Base-by-base conservation (phyloP, 2,329 filamentous ascomycete species). In the Exophiala sp. region DNA sequence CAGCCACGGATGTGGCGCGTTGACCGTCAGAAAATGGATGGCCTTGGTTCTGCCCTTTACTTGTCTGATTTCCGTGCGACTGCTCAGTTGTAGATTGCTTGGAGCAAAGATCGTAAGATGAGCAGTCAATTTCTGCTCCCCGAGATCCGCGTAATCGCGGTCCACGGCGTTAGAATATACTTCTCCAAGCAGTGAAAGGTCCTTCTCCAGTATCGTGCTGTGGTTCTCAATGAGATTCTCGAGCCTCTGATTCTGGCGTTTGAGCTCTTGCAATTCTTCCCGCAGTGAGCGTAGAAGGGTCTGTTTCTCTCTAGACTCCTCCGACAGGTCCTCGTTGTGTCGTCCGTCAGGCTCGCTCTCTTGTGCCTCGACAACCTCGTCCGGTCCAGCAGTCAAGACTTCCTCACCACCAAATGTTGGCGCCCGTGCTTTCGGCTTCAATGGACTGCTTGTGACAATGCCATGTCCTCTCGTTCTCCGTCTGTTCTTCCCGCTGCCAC, bases 71-170 rank as follows among this genome's bases (percentile, higher is more conserved):
- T 52, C 32, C 7, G 56, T 57, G 11, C 30, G 48, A 19, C 41
- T 45, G 9, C 38, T 43, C 37, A 61, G 43, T 10, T 46, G 35
- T 2, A 62, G 46, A 24, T 57, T 57, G 13, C 53, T 55, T n/a
- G 58, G 59, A 2, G 58, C 30, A 44, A 61, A 62, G 8, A 60
- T 45, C 18, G 48, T 55, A 21, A 62, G 46, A 48, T 58, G 10
- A 1, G 9, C 16, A 21, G 8, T 37, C 30, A 13, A 14, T 18
- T 11, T 21, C 16, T 10, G 4, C 1, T n/a, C n/a, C n/a, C n/a
- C n/a, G n/a, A n/a, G n/a, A n/a, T n/a, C n/a, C n/a, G n/a, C n/a
- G n/a, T n/a, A n/a, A n/a, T n/a, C n/a, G n/a, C 6, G 21, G n/a
- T 19, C 13, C 34, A n/a, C n/a, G 21, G 21, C 8, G 14, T 2